phyloP scores from a whole-genome alignment of 2,329 filamentous ascomycete species.

The Hypoxylon sp. region DNA sequence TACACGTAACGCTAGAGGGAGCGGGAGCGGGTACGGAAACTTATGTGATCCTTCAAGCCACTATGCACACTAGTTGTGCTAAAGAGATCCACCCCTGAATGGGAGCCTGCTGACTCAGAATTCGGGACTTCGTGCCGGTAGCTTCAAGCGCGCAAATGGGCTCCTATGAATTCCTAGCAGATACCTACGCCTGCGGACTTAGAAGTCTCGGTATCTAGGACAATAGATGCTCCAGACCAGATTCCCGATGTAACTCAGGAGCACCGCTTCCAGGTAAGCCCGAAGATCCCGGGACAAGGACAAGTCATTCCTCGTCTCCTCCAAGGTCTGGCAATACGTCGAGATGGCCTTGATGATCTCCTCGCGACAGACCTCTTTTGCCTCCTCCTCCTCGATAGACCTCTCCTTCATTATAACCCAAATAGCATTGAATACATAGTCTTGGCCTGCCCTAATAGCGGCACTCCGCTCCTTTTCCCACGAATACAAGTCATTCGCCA shows the following conservation, averaged over 20 bases:
- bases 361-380: conserved; percentile 7
- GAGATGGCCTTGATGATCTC: conserved; percentile 14
- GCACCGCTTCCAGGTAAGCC: conserved; percentile 20
- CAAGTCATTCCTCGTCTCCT: conserved; percentile 12
- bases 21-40: neutral
- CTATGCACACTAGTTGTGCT: neutral
- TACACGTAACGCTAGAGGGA: neutral
- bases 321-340: conserved; percentile 4
- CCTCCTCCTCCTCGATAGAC: conserved; percentile 7
- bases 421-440: conserved; percentile 15
- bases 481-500: conserved; percentile 9
- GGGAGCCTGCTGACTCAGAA: conserved; percentile 4
- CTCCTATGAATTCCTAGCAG: neutral
- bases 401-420: conserved; percentile 18
- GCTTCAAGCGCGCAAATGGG: neutral
- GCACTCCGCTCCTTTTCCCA: conserved; percentile 15
- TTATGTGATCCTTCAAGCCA: conserved; percentile 10
- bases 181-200: neutral
- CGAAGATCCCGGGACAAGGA: conserved; percentile 19
- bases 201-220: conserved; percentile 23
- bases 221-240: conserved; percentile 30
- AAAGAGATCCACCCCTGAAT: neutral
- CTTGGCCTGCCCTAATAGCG: neutral
- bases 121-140: conserved; percentile 6
- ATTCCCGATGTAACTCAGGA: conserved; percentile 22